Conservation (phyloP, 768 basidiomycete species). For the Thelephora aurantiotincta region DNA sequence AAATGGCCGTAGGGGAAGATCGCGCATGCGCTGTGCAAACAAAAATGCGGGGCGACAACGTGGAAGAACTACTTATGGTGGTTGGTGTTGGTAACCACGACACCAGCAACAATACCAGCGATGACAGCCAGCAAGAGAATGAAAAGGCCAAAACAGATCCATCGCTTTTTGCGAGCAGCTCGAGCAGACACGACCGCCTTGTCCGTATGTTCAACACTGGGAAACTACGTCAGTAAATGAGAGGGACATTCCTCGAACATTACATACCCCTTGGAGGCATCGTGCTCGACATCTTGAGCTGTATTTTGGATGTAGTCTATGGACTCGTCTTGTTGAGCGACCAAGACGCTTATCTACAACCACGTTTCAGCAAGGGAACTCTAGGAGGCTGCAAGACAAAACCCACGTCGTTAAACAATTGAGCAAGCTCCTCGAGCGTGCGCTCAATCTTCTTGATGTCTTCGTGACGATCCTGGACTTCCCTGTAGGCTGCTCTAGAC, state of each 20-base stretch:
- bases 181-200: conserved; percentile 57
- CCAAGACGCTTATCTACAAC: conserved; percentile 58
- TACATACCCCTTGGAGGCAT: conserved; percentile 60
- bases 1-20: no score
- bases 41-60: no score
- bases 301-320: conserved; percentile 50
- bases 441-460: conserved; percentile 77
- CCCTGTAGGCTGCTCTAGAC: conserved; percentile 66
- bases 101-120: conserved; percentile 43
- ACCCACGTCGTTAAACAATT: conserved; percentile 72
- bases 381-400: background rate
- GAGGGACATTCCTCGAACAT: background rate
- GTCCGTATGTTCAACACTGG: conserved; percentile 46
- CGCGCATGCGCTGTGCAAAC: no score
- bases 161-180: conserved; percentile 64
- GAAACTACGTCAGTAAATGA: background rate
- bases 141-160: conserved; percentile 68
- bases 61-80: conserved; percentile 6
- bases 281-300: conserved; percentile 45
- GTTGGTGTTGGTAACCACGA: conserved; percentile 5
- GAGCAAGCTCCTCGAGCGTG: conserved; percentile 79
- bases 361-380: conserved; percentile 1
- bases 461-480: conserved; percentile 81
- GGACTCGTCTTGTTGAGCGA: conserved; percentile 69
- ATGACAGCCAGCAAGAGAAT: conserved; percentile 41